phyloP scores from a whole-genome alignment of 2,329 filamentous ascomycete species.

The Coniochaeta sp. region DNA sequence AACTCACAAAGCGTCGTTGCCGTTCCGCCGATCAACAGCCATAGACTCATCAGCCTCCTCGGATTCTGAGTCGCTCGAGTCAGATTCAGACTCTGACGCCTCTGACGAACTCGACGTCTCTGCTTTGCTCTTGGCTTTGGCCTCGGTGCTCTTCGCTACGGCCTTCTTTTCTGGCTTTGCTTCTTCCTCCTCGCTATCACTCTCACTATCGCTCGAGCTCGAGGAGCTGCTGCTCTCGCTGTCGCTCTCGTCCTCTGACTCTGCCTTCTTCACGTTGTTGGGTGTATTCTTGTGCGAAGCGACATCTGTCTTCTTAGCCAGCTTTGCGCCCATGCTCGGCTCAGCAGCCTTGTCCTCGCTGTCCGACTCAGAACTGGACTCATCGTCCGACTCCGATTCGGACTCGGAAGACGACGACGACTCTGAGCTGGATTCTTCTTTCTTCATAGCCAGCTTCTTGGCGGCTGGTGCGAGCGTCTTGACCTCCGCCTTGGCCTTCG shows the following conservation, averaged over 20 bases:
- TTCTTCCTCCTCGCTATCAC: constrained; percentile 16
- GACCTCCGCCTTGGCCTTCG: constrained; percentile 1
- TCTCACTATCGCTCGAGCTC: constrained; percentile 17
- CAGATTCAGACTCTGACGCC: constrained; percentile 6
- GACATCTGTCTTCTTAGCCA: constrained; percentile 7
- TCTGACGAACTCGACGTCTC: background rate
- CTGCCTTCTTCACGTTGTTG: constrained; percentile 12
- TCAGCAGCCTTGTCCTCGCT: background rate
- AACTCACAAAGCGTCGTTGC: constrained; percentile 10
- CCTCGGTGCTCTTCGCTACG: constrained; percentile 1
- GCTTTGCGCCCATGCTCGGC: constrained; percentile 7
- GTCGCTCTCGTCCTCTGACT: constrained; percentile 9
- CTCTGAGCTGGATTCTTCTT: background rate
- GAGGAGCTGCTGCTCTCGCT: constrained; percentile 10
- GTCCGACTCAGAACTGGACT: constrained; percentile 9
- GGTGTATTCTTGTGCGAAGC: constrained; percentile 9
- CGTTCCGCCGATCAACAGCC: constrained; percentile 16
- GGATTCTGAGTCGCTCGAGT: constrained; percentile 1
- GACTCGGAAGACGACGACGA: constrained; percentile 4
- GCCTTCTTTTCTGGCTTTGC: constrained; percentile 6
- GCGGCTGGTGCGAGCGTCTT: background rate
- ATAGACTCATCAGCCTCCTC: constrained; percentile 29
- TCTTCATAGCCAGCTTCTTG: background rate
- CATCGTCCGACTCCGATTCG: constrained; percentile 6
- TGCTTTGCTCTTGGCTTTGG: constrained; percentile 4